These are phyloP conservation scores for Pyrrhoderma lamaoense DNA, from an alignment of 1,284 basidiomycete species.

Conservation along the genomic window DNA sequence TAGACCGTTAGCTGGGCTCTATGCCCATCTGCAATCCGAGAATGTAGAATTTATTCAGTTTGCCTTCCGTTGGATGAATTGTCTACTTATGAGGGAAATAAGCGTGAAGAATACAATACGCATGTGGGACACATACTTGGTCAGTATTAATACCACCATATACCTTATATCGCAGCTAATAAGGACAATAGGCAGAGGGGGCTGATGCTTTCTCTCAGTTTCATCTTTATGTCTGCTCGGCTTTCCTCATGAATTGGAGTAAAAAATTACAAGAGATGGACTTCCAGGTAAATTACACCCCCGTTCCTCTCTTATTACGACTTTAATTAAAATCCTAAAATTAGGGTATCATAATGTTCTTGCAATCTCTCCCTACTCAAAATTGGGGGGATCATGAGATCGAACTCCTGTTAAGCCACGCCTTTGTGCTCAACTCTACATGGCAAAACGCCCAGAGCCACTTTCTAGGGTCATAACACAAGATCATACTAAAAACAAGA, in stretches of 20 bases:
- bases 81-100: slow-evolving; percentile 92
- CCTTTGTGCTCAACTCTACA: slow-evolving; percentile 89
- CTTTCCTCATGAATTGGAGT: slow-evolving; percentile 90
- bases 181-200: slow-evolving; percentile 80
- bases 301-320: no score
- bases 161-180: no score
- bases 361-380: slow-evolving; percentile 93
- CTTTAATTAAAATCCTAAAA: not conserved
- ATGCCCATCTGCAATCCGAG: slow-evolving; percentile 77
- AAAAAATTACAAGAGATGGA: slow-evolving; percentile 89
- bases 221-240: slow-evolving; percentile 93
- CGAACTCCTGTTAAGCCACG: slow-evolving; percentile 90
- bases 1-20: slow-evolving; percentile 63
- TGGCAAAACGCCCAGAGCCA: slow-evolving; percentile 95
- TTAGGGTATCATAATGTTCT: slow-evolving; percentile 97
- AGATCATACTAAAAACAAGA: no score
- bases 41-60: slow-evolving; percentile 99
- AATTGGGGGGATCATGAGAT: slow-evolving; percentile 94
- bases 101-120: slow-evolving; percentile 91
- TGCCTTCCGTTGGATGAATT: slow-evolving; percentile 98
- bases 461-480: slow-evolving; percentile 40
- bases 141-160: slow-evolving; percentile 34
- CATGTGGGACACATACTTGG: slow-evolving; percentile 98
- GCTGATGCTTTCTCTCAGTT: slow-evolving; percentile 95
- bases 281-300: slow-evolving; percentile 83